A percentile compares a stretch with the other conserved stretches of the same genome.
phyloP scores from a whole-genome alignment of 2,329 filamentous ascomycete genomes.

The Stachybotrys elegans region DNA sequence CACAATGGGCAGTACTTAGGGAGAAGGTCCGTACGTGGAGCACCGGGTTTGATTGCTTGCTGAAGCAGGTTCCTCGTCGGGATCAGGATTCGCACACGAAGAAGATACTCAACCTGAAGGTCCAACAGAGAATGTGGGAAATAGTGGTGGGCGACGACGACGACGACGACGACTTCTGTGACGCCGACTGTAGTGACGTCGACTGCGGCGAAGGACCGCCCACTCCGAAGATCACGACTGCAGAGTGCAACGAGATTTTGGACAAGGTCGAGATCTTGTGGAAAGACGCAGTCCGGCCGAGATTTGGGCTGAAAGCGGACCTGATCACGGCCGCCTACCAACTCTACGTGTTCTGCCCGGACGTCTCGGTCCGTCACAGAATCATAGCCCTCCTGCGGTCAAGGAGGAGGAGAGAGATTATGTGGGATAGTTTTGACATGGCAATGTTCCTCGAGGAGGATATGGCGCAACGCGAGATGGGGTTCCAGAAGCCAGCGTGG shows the following conservation, averaged over 20 bases:
- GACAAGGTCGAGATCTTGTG: constrained; percentile 4
- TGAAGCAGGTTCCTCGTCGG: neutral
- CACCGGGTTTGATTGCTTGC: neutral
- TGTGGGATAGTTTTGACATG: constrained; percentile 11
- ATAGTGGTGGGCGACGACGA: neutral
- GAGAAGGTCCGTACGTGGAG: neutral
- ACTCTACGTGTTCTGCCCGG: constrained; percentile 10
- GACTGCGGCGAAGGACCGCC: too few relatives aligned
- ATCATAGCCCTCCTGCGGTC: constrained; percentile 8
- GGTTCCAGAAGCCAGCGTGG: constrained; percentile 2
- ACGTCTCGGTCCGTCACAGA: constrained; percentile 6
- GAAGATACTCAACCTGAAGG: constrained; percentile 3
- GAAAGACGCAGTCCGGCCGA: neutral
- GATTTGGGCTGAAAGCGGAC: constrained; percentile 5
- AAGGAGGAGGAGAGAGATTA: constrained; percentile 10
- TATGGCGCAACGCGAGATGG: neutral
- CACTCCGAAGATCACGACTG: neutral
- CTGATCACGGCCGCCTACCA: constrained; percentile 4
- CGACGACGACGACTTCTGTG: too few relatives aligned
- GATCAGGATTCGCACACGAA: neutral
- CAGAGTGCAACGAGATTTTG: constrained; percentile 1
- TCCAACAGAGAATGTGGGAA: constrained; percentile 4
- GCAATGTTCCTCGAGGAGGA: constrained; percentile 7
- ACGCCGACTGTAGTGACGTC: too few relatives aligned
- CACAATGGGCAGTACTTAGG: neutral